Evolutionary conservation across 495 filamentous ascomycete genomes (phyloP), one percentile per base, ranked within the genome.

Genomic region (Lophiotrema nucula): DNA sequence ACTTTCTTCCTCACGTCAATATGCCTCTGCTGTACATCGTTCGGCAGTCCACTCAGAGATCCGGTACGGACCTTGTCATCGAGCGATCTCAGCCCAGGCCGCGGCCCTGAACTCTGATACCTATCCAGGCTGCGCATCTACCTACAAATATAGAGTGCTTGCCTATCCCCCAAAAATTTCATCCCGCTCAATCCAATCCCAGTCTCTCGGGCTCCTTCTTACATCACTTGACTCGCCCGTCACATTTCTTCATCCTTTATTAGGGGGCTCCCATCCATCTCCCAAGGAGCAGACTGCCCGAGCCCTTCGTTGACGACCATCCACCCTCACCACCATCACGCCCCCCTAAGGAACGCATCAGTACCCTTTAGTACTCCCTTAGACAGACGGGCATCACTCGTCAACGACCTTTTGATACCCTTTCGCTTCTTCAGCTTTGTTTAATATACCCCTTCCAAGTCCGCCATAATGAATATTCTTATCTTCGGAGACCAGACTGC

Each of bases 401-500:
- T 35, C 31, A 15, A 8, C 15, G 8, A 15, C 8, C 31, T 35
- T 21, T 21, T 43, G 10, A 43, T 43, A 43, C 10, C 8, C 39
- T 21, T 43, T 35, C 39, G 6, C 39, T 43, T 43, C 39, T 16
- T 51, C 41, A 31, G 25, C 21, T 37, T 45, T 51, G n/a, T 52
- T 53, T 47, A 47, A 28, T 53, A 54, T 60, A 60, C 57, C 57
- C 50, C 46, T 35, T 47, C 41, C 21, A 35, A 15, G 41, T 35
- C 60, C 39, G 24, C 39, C 61, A 67, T 27, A 33, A 72, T 72
- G 71, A 72, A 73, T 52, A 58, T 67, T 38, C 64, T 71, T 43
- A 60, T 75, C 41, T 90, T 91, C 69, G 89, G 88, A 75, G 88
- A 93, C 71, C 87, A 90, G 76, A 89, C 87, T 24, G 77, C 84